Base-by-base conservation (phyloP, 139 green algal genomes). In the Dunaliella sp. region DNA sequence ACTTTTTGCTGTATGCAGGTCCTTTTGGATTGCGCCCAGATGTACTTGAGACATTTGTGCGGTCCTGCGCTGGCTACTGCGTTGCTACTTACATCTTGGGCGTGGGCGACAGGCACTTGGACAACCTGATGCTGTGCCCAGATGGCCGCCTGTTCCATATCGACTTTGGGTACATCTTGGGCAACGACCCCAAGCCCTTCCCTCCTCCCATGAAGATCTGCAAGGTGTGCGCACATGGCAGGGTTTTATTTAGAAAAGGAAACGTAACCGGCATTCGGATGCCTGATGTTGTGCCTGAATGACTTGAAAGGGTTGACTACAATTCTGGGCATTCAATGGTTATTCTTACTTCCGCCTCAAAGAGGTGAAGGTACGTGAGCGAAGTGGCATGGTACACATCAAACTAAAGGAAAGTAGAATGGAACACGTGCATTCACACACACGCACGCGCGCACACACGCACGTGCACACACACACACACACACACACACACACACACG, bases 31-130 rank as follows among this genome's bases (percentile, higher is more conserved):
- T 98, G 28, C 86, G 90, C 38, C 57, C 90, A 2, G 90, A 95
- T 57, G 90, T 93, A 26, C 80, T 98, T 32, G 90, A 96, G 77
- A 97, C 92, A 1, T 99, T 98, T 92, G 93, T 99, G 58, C 91
- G 92, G n/a, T 96, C 89, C 81, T 98, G 95, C 85, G 97, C 97
- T 0, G 97, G 97, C 12, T 99, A 98, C 88, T 98, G 94, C 84
- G 98, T 99, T 7, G 97, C 98, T 88, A 99, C 97, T 1, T 99
- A 98, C 93, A 95, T 99, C 77, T 91, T 99, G 76, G 97, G 97
- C 1, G 92, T 83, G 36, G 97, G 97, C 7, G 97, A 99, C 90
- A 86, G 96, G n/a, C 97, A 98, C 92, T 87, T 97, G 57, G 97
- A 99, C 92, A 99, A 99, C 92, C 90, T 99, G 79, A 97, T 99